phyloP scores from a whole-genome alignment of 495 filamentous ascomycete species.

The Penicillium roqueforti region DNA sequence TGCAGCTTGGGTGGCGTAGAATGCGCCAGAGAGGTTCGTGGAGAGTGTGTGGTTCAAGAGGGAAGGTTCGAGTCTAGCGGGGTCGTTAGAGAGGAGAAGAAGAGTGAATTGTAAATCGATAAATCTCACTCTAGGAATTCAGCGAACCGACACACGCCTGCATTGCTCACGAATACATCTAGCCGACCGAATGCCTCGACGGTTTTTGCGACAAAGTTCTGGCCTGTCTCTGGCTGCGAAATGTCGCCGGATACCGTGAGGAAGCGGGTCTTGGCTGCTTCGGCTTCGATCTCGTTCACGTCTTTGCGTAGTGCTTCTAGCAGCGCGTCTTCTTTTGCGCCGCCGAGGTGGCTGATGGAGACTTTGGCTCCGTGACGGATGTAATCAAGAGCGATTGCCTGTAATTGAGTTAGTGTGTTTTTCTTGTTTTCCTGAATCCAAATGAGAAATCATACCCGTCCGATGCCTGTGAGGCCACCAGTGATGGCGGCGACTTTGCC shows the following conservation, averaged over 20 bases:
- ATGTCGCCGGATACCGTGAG: constrained; percentile 64
- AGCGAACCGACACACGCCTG: constrained; percentile 78
- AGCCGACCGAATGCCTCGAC: constrained; percentile 57
- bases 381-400: constrained; percentile 67
- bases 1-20: constrained; percentile 79
- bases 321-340: constrained; percentile 48
- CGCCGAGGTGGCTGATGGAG: constrained; percentile 65
- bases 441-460: constrained; percentile 39
- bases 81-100: not conserved
- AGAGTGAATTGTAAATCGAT: not conserved
- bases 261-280: constrained; percentile 43
- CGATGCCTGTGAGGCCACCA: constrained; percentile 72
- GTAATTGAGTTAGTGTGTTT: not conserved
- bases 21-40: constrained; percentile 82
- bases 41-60: constrained; percentile 62
- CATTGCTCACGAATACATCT: constrained; percentile 84
- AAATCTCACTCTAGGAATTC: constrained; percentile 65
- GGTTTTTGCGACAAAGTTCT: constrained; percentile 51
- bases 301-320: constrained; percentile 52
- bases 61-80: constrained; percentile 47
- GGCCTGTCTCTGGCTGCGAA: constrained; percentile 58
- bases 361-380: constrained; percentile 66
- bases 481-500: constrained; percentile 73
- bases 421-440: not conserved
- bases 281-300: constrained; percentile 42